These are phyloP conservation scores for Pelargonium cotyledonis DNA, from an alignment of 441 rosid species.

Conservation along the genomic window DNA sequence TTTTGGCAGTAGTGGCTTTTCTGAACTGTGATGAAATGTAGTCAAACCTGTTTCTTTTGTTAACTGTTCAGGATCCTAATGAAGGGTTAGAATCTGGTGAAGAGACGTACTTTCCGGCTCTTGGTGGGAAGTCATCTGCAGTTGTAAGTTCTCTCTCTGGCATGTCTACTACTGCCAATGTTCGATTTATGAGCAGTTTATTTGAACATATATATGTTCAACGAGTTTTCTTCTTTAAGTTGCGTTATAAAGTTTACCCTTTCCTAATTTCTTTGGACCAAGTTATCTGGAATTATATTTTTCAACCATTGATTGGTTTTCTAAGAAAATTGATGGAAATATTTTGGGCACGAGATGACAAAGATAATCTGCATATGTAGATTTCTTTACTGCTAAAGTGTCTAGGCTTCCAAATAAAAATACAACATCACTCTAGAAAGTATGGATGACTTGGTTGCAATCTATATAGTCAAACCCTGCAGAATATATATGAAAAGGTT, in stretches of 20 bases:
- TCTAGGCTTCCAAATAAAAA: too few species aligned
- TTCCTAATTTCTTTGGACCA: too few species aligned
- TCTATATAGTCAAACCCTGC: too few species aligned
- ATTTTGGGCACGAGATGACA: too few species aligned
- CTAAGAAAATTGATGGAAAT: too few species aligned
- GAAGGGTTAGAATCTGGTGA: slow-evolving; percentile 73
- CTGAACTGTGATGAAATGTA: not conserved
- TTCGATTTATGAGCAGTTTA: slow-evolving; percentile 7
- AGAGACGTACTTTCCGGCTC: slow-evolving; percentile 76
- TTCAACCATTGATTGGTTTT: too few species aligned
- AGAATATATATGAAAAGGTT: too few species aligned
- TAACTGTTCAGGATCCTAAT: slow-evolving; percentile 49
- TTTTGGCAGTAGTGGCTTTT: not conserved
- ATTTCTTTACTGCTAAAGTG: too few species aligned
- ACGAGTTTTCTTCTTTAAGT: not conserved
- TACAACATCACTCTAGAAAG: too few species aligned
- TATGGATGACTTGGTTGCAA: too few species aligned
- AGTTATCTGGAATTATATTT: too few species aligned
- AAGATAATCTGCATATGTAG: too few species aligned
- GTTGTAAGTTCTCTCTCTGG: slow-evolving; percentile 48
- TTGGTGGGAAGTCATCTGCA: slow-evolving; percentile 65
- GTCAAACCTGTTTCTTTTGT: slow-evolving; percentile 9
- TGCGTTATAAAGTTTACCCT: not conserved
- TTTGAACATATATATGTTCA: not conserved
- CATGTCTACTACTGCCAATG: slow-evolving; percentile 5